Evolutionary conservation across 2,329 filamentous ascomycete species (phyloP), one percentile per base, ranked within the genome.

Genomic region (Neophaeococcomyces aloes): DNA sequence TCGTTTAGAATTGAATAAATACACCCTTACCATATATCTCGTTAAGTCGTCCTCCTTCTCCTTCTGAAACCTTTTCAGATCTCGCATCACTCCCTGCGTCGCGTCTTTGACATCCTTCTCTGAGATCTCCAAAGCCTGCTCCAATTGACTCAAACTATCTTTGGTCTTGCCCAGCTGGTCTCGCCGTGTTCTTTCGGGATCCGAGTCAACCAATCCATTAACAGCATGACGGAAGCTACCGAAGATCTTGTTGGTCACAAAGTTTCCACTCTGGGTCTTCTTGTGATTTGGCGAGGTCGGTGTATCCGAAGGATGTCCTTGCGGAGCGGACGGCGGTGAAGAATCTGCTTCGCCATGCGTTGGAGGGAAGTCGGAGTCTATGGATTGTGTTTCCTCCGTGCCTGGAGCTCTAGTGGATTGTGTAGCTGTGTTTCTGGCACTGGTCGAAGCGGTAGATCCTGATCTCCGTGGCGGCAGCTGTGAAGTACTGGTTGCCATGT

Each of bases 101-200:
- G 91, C 91, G 57, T 96, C 86, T 61, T 84, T 88, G 48, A 96
- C 91, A 59, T 98, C 91, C 57, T 86, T 81, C 50, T 88, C 86
- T 3, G 87, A 85, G 3, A 85, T 88, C 25, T 86, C 76, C 46
- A 95, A 76, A 1, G 91, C 91, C 68, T 94, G 86, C 64, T 96
- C 88, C 41, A 98, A 72, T 68, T 78, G 71, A 11, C 69, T 75
- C 49, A 98, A 79, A 46, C 80, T 85, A 65, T 98, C 91, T 52
- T 82, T 80, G 1, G 91, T 98, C 72, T 95, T 96, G 30, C 89
- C 88, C 54, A 98, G 95, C 51, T 86, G 83, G 61, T 98, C 91
- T 42, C 91, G 76, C 42, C 91, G 75, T 33, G 88, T 94, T 50
- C 88, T 75, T 65, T 98, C 91, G 0, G 91, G 91, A 59, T 98